These are phyloP conservation scores for Capsicum baccatum DNA, from an alignment of 257 asterid genomes.

Conservation along the genomic window DNA sequence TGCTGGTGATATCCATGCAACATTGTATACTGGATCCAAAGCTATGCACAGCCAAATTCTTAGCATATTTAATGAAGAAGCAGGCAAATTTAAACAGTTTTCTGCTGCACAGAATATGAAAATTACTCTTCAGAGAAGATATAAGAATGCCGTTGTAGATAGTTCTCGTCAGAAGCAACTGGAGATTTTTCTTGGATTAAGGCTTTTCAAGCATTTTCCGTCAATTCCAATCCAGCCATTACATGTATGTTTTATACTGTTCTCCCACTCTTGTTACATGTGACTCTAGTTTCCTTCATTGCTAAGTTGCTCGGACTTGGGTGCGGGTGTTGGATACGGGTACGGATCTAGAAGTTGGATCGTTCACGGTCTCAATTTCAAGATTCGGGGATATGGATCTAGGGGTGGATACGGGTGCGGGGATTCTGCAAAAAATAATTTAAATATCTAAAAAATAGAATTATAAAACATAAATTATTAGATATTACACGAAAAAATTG, in stretches of 20 bases:
- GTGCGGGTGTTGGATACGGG: no score
- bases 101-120: slow-evolving; percentile 98
- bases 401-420: no score
- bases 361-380: no score
- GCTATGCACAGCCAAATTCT: slow-evolving; percentile 99
- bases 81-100: slow-evolving; percentile 95
- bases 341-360: no score
- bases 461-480: no score
- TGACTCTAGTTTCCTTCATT: neutral
- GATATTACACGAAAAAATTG: no score
- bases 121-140: slow-evolving; percentile 95
- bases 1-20: slow-evolving; percentile 98
- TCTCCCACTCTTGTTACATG: slow-evolving; percentile 28
- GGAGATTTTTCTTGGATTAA: slow-evolving; percentile 88
- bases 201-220: slow-evolving; percentile 95
- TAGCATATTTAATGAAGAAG: slow-evolving; percentile 92
- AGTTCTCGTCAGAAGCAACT: slow-evolving; percentile 98
- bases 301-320: no score
- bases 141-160: slow-evolving; percentile 93
- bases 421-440: no score
- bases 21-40: slow-evolving; percentile 93
- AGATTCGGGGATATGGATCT: no score
- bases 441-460: no score
- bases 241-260: slow-evolving; percentile 62
- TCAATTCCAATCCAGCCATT: slow-evolving; percentile 73